These are phyloP conservation scores for Tricholoma flavovirens DNA, from an alignment of 768 basidiomycete genomes.

Conservation along the genomic window DNA sequence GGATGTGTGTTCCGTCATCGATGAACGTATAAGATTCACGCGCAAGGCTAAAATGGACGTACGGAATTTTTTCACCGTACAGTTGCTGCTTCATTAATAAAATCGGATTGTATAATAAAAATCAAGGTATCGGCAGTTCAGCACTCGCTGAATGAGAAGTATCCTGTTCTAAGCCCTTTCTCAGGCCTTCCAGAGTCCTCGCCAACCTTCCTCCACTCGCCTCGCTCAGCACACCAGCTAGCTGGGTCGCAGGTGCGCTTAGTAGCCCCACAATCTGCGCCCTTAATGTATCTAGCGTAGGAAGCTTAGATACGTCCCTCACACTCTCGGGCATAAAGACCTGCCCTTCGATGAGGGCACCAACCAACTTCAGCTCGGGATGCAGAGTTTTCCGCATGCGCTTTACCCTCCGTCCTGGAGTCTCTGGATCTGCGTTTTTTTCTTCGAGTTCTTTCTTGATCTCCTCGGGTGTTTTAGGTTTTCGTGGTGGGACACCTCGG, in stretches of 20 bases:
- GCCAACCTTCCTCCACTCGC: constrained; percentile 65
- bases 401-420: constrained; percentile 68
- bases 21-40: background rate
- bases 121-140: constrained; percentile 10
- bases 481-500: constrained; percentile 57
- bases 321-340: constrained; percentile 58
- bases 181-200: constrained; percentile 70
- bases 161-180: constrained; percentile 34
- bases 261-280: constrained; percentile 84
- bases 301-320: constrained; percentile 63
- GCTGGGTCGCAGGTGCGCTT: constrained; percentile 65
- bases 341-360: constrained; percentile 73
- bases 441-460: constrained; percentile 42
- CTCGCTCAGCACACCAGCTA: constrained; percentile 64
- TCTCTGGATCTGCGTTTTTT: constrained; percentile 58
- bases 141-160: constrained; percentile 8
- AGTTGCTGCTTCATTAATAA: background rate
- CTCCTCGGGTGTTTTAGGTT: constrained; percentile 46
- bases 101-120: constrained; percentile 6
- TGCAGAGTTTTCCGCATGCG: constrained; percentile 45
- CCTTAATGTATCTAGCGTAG: constrained; percentile 69
- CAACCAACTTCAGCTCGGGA: constrained; percentile 70
- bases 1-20: background rate
- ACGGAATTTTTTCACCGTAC: background rate
- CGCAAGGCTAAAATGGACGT: background rate